Percentiles rank a stretch among this genome's conserved stretches.
Conservation (phyloP, 345 rosid species). For the Excoecaria agallocha region DNA sequence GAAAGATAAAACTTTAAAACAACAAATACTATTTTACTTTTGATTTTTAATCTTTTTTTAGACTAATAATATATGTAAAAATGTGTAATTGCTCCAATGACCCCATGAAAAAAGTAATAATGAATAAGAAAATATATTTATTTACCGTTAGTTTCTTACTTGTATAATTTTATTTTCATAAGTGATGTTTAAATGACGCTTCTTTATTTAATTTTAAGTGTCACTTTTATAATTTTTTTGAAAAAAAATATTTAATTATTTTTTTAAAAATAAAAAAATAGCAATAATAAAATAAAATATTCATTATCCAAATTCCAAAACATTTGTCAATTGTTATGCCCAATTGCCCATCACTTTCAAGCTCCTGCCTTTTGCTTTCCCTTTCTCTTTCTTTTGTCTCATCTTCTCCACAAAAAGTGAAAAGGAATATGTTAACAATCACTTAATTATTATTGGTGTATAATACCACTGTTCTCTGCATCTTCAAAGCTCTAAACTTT, state of each 20-base stretch:
- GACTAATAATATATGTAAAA: too few species aligned
- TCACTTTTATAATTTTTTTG: too few species aligned
- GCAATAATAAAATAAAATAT: too few species aligned
- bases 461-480: background rate
- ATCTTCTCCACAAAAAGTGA: slow-evolving; percentile 23
- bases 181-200: too few species aligned
- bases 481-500: background rate
- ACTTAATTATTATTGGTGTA: background rate
- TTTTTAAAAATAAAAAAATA: too few species aligned
- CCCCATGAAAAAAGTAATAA: too few species aligned
- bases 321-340: background rate
- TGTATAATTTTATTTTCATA: too few species aligned
- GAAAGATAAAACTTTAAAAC: background rate
- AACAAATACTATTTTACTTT: background rate
- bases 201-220: background rate
- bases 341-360: slow-evolving; percentile 21
- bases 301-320: slow-evolving; percentile 8
- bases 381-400: slow-evolving; percentile 23
- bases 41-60: background rate
- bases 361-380: slow-evolving; percentile 16
- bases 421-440: background rate
- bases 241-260: too few species aligned
- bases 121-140: too few species aligned
- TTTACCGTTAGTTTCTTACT: too few species aligned
- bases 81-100: too few species aligned